Evolutionary conservation across 2,329 filamentous ascomycete genomes (phyloP).

Genomic region (Colletotrichum karsti): DNA sequence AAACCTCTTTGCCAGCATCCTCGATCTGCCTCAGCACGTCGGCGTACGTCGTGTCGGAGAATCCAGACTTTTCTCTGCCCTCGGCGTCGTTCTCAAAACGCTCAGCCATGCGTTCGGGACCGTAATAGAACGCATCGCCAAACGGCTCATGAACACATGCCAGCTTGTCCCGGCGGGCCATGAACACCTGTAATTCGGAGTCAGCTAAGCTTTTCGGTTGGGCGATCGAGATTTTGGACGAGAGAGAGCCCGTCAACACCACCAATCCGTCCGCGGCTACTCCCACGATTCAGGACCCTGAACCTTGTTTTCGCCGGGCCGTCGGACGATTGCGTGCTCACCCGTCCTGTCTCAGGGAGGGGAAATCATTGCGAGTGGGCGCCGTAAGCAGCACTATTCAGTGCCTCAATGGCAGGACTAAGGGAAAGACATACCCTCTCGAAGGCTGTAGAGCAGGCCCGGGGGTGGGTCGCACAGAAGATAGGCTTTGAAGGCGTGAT

Average conservation of each 20-base stretch:
- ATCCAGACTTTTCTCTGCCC: conserved; percentile 68
- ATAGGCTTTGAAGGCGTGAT: conserved; percentile 77
- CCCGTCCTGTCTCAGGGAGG: background rate
- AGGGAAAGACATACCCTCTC: conserved; percentile 73
- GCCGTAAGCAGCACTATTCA: background rate
- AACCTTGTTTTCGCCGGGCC: conserved; percentile 17
- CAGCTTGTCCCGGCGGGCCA: conserved; percentile 86
- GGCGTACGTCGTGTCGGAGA: conserved; percentile 74
- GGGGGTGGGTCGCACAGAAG: conserved; percentile 92
- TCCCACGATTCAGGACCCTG: conserved; percentile 22
- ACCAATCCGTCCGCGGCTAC: background rate
- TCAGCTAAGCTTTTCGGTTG: conserved; percentile 4
- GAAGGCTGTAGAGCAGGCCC: conserved; percentile 96
- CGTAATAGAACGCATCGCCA: conserved; percentile 95
- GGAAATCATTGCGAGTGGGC: background rate
- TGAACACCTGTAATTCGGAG: conserved; percentile 78
- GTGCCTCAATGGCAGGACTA: background rate
- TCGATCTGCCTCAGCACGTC: conserved; percentile 82
- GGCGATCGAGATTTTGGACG: background rate
- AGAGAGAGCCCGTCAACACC: background rate
- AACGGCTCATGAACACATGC: conserved; percentile 94
- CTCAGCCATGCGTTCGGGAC: conserved; percentile 84
- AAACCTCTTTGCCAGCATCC: conserved; percentile 77
- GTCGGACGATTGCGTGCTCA: background rate
- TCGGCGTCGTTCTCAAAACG: conserved; percentile 77